phyloP scores from a whole-genome alignment of 2,329 filamentous ascomycete genomes.

The Aureobasidium subglaciale region DNA sequence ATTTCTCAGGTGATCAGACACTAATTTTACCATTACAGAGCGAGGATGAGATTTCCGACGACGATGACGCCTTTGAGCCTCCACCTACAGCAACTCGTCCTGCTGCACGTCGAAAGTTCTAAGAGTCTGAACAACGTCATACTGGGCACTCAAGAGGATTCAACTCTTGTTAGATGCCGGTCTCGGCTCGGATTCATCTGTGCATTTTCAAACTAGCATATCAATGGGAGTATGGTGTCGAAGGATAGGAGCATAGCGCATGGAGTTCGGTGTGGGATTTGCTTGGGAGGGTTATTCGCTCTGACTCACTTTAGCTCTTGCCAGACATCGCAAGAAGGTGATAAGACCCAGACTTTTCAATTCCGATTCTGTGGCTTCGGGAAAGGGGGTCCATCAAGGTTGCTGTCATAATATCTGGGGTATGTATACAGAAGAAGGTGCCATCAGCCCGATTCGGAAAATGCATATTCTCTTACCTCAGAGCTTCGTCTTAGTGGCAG shows the following conservation, averaged over 20 bases:
- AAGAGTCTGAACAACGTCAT: background rate
- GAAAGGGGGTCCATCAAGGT: background rate
- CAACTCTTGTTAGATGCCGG: background rate
- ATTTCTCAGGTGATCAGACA: background rate
- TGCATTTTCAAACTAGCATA: background rate
- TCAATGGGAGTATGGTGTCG: background rate
- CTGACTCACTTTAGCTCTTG: conserved; percentile 6
- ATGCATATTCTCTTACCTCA: background rate
- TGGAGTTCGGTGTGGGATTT: background rate
- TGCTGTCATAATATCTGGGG: conserved; percentile 1
- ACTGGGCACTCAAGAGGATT: background rate
- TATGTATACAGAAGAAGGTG: conserved; percentile 10
- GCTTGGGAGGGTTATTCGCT: conserved; percentile 2
- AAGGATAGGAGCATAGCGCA: conserved; percentile 6
- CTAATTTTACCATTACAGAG: conserved; percentile 20
- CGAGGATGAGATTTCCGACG: conserved; percentile 34
- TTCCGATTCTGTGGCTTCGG: background rate
- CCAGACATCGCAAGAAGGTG: background rate
- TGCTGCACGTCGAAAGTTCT: conserved; percentile 16
- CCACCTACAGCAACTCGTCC: conserved; percentile 17
- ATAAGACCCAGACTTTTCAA: background rate
- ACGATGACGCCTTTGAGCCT: conserved; percentile 34
- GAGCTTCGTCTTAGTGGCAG: background rate
- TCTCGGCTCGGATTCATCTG: background rate
- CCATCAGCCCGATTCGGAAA: background rate